Evolutionary conservation across 768 basidiomycete species (phyloP).

Genomic region (Boletellus ananas): DNA sequence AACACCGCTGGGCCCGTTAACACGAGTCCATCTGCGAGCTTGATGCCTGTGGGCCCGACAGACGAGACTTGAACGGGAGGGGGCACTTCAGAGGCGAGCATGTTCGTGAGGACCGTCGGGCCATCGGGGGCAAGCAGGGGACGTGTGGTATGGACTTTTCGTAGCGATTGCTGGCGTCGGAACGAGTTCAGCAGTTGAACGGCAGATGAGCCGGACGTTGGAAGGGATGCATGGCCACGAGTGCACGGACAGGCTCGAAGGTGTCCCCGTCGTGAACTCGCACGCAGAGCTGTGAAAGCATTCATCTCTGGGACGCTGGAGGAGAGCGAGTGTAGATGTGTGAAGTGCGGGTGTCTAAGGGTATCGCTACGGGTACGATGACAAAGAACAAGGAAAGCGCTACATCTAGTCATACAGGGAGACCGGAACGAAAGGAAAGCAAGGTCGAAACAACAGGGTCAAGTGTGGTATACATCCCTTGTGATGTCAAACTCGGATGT

Average conservation of each 20-base stretch:
- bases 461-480: conserved; percentile 14
- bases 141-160: conserved; percentile 16
- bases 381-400: background rate
- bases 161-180: background rate
- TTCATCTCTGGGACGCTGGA: background rate
- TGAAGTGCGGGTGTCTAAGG: no score
- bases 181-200: background rate
- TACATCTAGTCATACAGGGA: conserved; percentile 10
- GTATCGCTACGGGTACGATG: no score
- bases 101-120: conserved; percentile 53
- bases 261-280: background rate
- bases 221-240: background rate
- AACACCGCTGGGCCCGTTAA: conserved; percentile 79
- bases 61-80: conserved; percentile 71
- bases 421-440: background rate
- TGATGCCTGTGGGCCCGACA: conserved; percentile 59
- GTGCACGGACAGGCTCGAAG: background rate
- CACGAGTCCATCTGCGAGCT: conserved; percentile 73
- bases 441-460: background rate
- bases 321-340: no score
- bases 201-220: background rate
- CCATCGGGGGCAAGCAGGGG: conserved; percentile 10
- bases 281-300: background rate
- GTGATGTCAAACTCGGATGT: conserved; percentile 20
- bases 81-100: conserved; percentile 65